phyloP scores from a whole-genome alignment of 768 basidiomycete genomes.

The Mycena belliarum region DNA sequence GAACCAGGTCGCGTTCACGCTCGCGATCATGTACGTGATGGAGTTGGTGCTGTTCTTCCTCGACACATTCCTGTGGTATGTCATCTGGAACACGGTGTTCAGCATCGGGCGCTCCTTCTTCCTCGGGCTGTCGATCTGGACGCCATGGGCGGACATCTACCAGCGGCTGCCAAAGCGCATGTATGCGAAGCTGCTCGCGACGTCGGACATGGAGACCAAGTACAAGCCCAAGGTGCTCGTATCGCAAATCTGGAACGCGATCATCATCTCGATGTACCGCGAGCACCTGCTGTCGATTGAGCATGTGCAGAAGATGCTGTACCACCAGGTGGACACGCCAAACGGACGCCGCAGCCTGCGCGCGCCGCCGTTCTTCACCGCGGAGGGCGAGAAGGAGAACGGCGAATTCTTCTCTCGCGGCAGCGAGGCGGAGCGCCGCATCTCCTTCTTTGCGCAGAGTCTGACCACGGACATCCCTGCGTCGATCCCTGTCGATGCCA shows the following conservation, averaged over 20 bases:
- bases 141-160: conserved; percentile 98
- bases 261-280: conserved; percentile 99
- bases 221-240: conserved; percentile 99
- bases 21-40: conserved; percentile 99
- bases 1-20: conserved; percentile 92
- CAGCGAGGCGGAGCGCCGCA: conserved; percentile 94
- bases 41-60: conserved; percentile 96
- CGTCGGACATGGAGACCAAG: conserved; percentile 94
- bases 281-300: conserved; percentile 98
- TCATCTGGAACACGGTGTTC: conserved; percentile 98
- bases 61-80: conserved; percentile 99
- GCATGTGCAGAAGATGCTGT: conserved; percentile 96
- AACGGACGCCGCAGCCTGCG: conserved; percentile 73
- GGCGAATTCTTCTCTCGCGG: conserved; percentile 92
- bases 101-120: conserved; percentile 86
- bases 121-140: conserved; percentile 96
- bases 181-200: conserved; percentile 92
- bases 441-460: conserved; percentile 98
- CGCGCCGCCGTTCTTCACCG: conserved; percentile 97
- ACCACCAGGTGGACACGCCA: conserved; percentile 84
- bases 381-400: conserved; percentile 84
- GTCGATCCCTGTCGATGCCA: conserved; percentile 92
- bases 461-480: conserved; percentile 92
- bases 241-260: conserved; percentile 99
- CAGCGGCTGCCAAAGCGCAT: conserved; percentile 95